Evolutionary conservation across 176 grass and related monocot species (phyloP).

Genomic region (Neostapfia colusana): DNA sequence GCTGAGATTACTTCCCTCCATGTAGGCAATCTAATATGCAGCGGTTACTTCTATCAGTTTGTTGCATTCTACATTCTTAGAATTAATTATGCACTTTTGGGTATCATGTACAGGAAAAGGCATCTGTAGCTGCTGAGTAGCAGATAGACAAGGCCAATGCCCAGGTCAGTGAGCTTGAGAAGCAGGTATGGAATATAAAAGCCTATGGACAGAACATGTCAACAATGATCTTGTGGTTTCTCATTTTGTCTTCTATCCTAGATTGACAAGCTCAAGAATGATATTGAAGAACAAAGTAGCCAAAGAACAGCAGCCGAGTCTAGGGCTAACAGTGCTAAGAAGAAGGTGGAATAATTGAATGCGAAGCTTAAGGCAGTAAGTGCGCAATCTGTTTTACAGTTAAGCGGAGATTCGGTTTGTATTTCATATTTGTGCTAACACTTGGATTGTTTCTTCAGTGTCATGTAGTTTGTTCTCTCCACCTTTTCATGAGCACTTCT

Average conservation of each 20-base stretch:
- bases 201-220: neutral
- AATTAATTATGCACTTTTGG: neutral
- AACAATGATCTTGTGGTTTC: neutral
- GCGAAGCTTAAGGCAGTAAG: constrained; percentile 67
- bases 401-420: neutral
- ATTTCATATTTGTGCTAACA: neutral
- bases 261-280: constrained; percentile 62
- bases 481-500: neutral
- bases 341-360: constrained; percentile 60
- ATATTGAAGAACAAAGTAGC: constrained; percentile 55
- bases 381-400: neutral
- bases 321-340: constrained; percentile 52
- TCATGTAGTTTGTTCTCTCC: neutral
- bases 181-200: constrained; percentile 51
- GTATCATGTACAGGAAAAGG: constrained; percentile 47
- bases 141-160: constrained; percentile 59
- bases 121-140: constrained; percentile 62
- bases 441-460: neutral
- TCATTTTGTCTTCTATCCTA: constrained; percentile 32
- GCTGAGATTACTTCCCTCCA: constrained; percentile 65
- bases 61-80: neutral
- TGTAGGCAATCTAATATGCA: constrained; percentile 28
- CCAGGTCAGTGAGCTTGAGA: constrained; percentile 55
- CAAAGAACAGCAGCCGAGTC: constrained; percentile 53
- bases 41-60: neutral